Evolutionary conservation across 2,329 filamentous ascomycete genomes (phyloP).

Genomic region (Annulohypoxylon truncatum): DNA sequence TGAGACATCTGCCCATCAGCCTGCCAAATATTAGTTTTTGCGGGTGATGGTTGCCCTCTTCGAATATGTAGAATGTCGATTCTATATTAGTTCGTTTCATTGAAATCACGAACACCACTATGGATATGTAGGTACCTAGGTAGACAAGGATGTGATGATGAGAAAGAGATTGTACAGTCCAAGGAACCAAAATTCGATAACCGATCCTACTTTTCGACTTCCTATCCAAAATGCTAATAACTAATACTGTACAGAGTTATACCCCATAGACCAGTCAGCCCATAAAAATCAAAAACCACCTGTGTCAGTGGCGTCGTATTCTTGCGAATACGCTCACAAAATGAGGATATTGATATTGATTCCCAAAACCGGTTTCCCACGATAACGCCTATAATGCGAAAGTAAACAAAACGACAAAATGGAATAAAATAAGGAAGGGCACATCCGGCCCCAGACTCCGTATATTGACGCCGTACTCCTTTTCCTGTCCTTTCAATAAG

Average conservation of each 20-base stretch:
- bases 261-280: slow-evolving; percentile 5
- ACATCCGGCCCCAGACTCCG: slow-evolving; percentile 10
- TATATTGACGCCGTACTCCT: slow-evolving; percentile 19
- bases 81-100: slow-evolving; percentile 1
- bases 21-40: slow-evolving; percentile 26
- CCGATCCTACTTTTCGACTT: slow-evolving; percentile 21
- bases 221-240: slow-evolving; percentile 15
- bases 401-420: slow-evolving; percentile 1
- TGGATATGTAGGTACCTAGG: neutral
- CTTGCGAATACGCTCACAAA: slow-evolving; percentile 23
- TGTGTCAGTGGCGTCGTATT: slow-evolving; percentile 9
- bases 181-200: slow-evolving; percentile 16
- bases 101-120: neutral
- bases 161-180: neutral
- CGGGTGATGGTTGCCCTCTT: slow-evolving; percentile 16
- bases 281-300: slow-evolving; percentile 1
- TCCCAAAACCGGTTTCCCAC: slow-evolving; percentile 10
- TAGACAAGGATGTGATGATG: neutral
- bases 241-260: slow-evolving; percentile 27
- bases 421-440: neutral
- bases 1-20: slow-evolving; percentile 35
- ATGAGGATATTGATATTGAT: slow-evolving; percentile 14
- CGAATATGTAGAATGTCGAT: slow-evolving; percentile 2
- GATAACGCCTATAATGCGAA: slow-evolving; percentile 25
- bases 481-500: slow-evolving; percentile 15